A percentile compares a stretch with the other conserved stretches of the same genome.
These are phyloP conservation scores for Gaeumannomyces tritici DNA, from an alignment of 2,329 filamentous ascomycete species.

Conservation along the genomic window DNA sequence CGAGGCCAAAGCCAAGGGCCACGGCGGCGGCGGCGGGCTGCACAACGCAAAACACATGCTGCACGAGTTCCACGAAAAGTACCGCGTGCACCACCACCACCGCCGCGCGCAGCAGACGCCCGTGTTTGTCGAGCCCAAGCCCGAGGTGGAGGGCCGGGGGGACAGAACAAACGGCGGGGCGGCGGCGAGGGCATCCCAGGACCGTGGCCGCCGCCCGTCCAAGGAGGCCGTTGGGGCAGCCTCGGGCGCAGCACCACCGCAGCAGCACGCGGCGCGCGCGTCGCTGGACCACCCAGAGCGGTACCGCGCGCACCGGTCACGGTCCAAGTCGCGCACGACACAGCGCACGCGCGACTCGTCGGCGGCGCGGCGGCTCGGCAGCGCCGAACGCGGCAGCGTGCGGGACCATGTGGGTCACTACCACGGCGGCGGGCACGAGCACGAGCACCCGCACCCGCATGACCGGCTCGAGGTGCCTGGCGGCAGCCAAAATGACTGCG, in stretches of 20 bases:
- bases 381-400: no score
- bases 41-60: slow-evolving; percentile 13
- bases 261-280: background rate
- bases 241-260: no score
- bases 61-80: slow-evolving; percentile 24
- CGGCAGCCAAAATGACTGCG: background rate
- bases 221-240: background rate
- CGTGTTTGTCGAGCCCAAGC: background rate
- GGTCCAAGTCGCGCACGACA: slow-evolving; percentile 19
- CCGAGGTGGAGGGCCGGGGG: background rate
- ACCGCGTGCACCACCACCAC: slow-evolving; percentile 15
- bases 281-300: slow-evolving; percentile 22
- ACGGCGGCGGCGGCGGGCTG: background rate
- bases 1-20: slow-evolving; percentile 10
- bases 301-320: slow-evolving; percentile 27
- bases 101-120: background rate
- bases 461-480: no score
- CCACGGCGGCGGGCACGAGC: no score
- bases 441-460: no score
- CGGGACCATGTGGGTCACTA: no score
- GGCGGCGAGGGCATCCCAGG: background rate
- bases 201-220: slow-evolving; percentile 8
- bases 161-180: background rate
- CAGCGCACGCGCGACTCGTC: slow-evolving; percentile 2
- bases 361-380: no score